Evolutionary conservation across 495 filamentous ascomycete species (phyloP).

Genomic region (Lepraria neglecta): DNA sequence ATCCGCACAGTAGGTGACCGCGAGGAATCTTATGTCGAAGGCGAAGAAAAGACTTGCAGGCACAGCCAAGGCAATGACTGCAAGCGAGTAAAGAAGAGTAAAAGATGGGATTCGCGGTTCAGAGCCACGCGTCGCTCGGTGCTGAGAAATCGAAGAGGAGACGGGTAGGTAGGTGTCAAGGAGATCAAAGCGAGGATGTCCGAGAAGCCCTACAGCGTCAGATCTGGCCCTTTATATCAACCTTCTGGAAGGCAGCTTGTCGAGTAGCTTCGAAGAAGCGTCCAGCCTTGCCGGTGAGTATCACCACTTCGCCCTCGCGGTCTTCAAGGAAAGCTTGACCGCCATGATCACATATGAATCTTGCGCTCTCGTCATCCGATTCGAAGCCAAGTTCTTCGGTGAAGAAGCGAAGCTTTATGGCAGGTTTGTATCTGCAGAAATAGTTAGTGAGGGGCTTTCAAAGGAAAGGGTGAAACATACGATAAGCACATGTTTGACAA

Average conservation of each 20-base stretch:
- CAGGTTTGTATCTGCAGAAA: conserved; percentile 71
- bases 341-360: conserved; percentile 75
- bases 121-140: conserved; percentile 14
- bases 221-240: conserved; percentile 97
- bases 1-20: conserved; percentile 2
- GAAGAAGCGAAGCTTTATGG: conserved; percentile 82
- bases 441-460: conserved; percentile 34
- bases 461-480: conserved; percentile 53
- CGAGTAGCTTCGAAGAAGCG: conserved; percentile 66
- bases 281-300: conserved; percentile 69
- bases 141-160: conserved; percentile 4
- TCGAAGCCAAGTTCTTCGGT: conserved; percentile 95
- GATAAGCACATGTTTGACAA: conserved; percentile 85
- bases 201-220: conserved; percentile 40
- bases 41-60: conserved; percentile 9
- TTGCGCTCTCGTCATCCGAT: conserved; percentile 79
- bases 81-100: conserved; percentile 13
- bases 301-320: conserved; percentile 61
- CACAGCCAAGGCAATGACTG: conserved; percentile 16
- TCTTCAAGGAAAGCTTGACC: conserved; percentile 74
- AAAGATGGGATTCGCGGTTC: conserved; percentile 9
- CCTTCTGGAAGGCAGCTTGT: conserved; percentile 64
- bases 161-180: conserved; percentile 1
- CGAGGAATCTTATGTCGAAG: conserved; percentile 6
- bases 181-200: conserved; percentile 5